Conservation (phyloP, 208 protist species). For the Jaenimonas drosophilae region DNA sequence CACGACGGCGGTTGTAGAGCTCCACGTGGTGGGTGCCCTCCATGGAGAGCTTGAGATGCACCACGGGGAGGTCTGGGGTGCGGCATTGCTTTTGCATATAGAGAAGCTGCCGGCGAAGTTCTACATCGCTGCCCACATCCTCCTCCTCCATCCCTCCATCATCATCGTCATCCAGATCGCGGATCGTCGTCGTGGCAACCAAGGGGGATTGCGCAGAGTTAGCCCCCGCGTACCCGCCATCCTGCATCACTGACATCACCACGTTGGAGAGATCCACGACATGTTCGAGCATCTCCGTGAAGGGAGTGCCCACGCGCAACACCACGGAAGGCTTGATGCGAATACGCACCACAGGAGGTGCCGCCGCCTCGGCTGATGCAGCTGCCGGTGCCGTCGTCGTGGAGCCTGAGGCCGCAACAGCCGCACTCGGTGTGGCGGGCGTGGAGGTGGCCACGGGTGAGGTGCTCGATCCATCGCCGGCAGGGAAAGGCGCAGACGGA, state of each 20-base stretch:
- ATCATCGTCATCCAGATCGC: no score
- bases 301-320: constrained; percentile 58
- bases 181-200: neutral
- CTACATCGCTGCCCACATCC: no score
- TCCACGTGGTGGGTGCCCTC: constrained; percentile 36
- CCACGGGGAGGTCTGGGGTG: constrained; percentile 25
- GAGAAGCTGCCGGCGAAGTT: constrained; percentile 4
- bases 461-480: no score
- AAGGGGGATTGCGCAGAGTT: neutral
- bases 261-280: constrained; percentile 76
- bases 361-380: no score
- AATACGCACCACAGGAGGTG: constrained; percentile 28
- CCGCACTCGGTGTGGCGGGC: no score
- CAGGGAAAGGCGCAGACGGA: no score
- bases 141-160: no score
- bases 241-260: constrained; percentile 24
- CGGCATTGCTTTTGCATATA: constrained; percentile 4
- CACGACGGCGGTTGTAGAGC: constrained; percentile 38
- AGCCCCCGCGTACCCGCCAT: neutral
- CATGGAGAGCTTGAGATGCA: constrained; percentile 51
- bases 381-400: no score
- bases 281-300: constrained; percentile 63
- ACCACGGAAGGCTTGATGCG: constrained; percentile 18
- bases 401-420: no score
- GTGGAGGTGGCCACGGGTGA: no score